Percentiles rank a stretch among this genome's conserved stretches.
phyloP scores from a whole-genome alignment of 2,329 filamentous ascomycete species.

The Nigrospora sphaerica region DNA sequence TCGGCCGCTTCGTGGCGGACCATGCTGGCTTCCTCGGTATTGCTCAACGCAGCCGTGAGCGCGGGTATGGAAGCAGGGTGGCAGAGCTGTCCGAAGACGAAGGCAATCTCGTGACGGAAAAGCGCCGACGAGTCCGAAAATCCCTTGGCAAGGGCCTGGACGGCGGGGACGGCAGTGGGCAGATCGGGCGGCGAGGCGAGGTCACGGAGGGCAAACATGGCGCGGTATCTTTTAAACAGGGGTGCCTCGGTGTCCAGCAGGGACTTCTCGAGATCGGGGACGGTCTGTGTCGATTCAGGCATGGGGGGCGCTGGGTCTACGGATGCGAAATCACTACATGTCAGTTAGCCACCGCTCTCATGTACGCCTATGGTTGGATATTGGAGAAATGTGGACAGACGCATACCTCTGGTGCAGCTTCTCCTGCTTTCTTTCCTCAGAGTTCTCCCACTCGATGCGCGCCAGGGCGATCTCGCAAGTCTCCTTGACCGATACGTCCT shows the following conservation, averaged over 20 bases:
- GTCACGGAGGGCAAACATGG: constrained; percentile 96
- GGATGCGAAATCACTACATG: constrained; percentile 78
- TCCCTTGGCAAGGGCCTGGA: constrained; percentile 78
- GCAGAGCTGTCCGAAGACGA: constrained; percentile 93
- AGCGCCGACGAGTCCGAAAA: constrained; percentile 81
- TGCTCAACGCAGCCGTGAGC: constrained; percentile 68
- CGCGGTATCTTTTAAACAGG: constrained; percentile 88
- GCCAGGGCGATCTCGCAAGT: constrained; percentile 97
- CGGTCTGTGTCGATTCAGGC: constrained; percentile 60
- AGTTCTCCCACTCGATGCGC: constrained; percentile 88
- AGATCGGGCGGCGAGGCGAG: constrained; percentile 89
- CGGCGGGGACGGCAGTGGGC: constrained; percentile 80
- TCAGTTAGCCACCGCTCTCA: constrained; percentile 15
- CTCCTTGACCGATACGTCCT: constrained; percentile 79
- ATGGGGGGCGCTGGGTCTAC: constrained; percentile 92
- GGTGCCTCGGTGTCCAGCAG: constrained; percentile 73
- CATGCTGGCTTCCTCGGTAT: constrained; percentile 85
- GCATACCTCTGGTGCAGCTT: constrained; percentile 73
- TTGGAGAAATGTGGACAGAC: background rate
- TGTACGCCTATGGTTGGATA: background rate
- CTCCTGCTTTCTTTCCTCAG: constrained; percentile 62
- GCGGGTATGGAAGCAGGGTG: constrained; percentile 96
- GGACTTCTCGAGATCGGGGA: constrained; percentile 66
- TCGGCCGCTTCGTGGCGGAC: constrained; percentile 96
- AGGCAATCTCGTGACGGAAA: constrained; percentile 96